These are phyloP conservation scores for Diversispora eburnea DNA, from an alignment of 192 early-diverging fungal species.

Conservation along the genomic window DNA sequence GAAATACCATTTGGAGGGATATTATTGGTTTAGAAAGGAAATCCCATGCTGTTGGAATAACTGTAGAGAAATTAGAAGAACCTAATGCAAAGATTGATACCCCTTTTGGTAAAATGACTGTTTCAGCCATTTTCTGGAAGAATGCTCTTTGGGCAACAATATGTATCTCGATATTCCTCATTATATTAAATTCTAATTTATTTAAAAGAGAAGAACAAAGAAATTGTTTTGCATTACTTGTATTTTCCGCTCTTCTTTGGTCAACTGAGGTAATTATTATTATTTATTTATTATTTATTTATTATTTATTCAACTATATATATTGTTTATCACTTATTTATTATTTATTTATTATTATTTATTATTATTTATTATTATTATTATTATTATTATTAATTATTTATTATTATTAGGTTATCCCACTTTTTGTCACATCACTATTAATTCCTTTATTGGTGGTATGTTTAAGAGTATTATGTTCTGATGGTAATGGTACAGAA, in stretches of 20 bases:
- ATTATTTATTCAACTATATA: constrained; percentile 11
- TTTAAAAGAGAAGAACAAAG: constrained; percentile 76
- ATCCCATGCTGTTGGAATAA: constrained; percentile 67
- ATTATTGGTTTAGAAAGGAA: constrained; percentile 89
- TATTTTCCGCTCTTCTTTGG: constrained; percentile 89
- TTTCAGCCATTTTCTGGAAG: constrained; percentile 45
- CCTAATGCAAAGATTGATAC: constrained; percentile 38
- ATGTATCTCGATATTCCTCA: constrained; percentile 58
- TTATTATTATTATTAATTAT: not conserved
- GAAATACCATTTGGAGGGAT: constrained; percentile 97
- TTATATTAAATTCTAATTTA: constrained; percentile 50
- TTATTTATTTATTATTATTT: not conserved
- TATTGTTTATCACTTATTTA: not conserved
- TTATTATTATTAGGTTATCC: constrained; percentile 59
- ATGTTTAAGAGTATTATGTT: constrained; percentile 77
- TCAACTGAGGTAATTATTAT: constrained; percentile 71
- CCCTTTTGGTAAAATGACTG: constrained; percentile 46
- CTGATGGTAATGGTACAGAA: constrained; percentile 39
- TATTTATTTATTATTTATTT: not conserved
- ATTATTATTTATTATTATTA: not conserved
- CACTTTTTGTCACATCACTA: constrained; percentile 87
- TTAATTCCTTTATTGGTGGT: constrained; percentile 86
- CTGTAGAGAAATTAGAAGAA: constrained; percentile 20
- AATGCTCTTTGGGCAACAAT: constrained; percentile 39
- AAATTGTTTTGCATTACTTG: constrained; percentile 88